phyloP scores from a whole-genome alignment of 805 yeast species.

The Yarrowia sp. region DNA sequence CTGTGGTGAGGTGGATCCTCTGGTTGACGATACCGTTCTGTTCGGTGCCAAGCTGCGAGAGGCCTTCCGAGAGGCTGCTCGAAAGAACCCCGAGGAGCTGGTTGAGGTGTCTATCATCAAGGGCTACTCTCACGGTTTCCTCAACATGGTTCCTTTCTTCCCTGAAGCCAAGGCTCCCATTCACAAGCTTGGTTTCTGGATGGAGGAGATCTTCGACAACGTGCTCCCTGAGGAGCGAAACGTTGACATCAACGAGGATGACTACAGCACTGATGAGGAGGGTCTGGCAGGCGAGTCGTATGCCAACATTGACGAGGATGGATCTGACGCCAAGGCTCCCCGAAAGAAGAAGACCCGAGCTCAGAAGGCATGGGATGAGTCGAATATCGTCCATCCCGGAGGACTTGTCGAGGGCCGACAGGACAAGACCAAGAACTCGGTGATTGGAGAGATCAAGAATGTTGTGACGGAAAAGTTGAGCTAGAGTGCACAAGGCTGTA shows the following conservation, averaged over 20 bases:
- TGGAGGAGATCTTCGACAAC: slow-evolving; percentile 29
- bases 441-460: slow-evolving; percentile 1
- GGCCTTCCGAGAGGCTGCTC: slow-evolving; percentile 32
- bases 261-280: slow-evolving; percentile 22
- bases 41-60: slow-evolving; percentile 37
- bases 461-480: not conserved
- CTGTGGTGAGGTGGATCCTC: slow-evolving; percentile 39
- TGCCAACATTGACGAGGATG: slow-evolving; percentile 10
- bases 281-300: slow-evolving; percentile 18
- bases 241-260: slow-evolving; percentile 17
- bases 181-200: slow-evolving; percentile 35
- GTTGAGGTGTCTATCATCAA: slow-evolving; percentile 36
- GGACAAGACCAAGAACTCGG: slow-evolving; percentile 15
- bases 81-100: slow-evolving; percentile 28
- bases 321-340: not conserved
- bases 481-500: not conserved
- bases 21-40: slow-evolving; percentile 38
- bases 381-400: slow-evolving; percentile 5
- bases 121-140: slow-evolving; percentile 37
- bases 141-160: slow-evolving; percentile 33
- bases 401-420: not conserved
- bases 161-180: slow-evolving; percentile 35
- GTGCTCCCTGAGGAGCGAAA: slow-evolving; percentile 24
- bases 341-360: slow-evolving; percentile 11
- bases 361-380: slow-evolving; percentile 20